A percentile compares a stretch with the other conserved stretches of the same genome.
Conservation (phyloP, 1,284 basidiomycete species). For the Retiboletus flavoniger region DNA sequence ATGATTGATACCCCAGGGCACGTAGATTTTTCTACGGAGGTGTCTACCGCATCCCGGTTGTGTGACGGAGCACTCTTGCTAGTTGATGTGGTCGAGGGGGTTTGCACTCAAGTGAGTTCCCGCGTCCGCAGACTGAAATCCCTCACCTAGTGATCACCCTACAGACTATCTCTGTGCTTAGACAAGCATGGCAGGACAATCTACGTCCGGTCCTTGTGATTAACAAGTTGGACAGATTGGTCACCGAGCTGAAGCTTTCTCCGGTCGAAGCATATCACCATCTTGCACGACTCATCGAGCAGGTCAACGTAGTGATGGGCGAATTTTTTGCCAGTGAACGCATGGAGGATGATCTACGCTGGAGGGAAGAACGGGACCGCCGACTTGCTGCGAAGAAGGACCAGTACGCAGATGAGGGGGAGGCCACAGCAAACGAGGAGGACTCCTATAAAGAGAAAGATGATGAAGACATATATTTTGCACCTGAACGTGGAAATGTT, state of each 20-base stretch:
- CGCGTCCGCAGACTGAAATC: neutral
- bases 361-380: slow-evolving; percentile 89
- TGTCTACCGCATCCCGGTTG: slow-evolving; percentile 89
- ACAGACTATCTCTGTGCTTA: slow-evolving; percentile 91
- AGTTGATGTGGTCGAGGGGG: slow-evolving; percentile 98
- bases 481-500: slow-evolving; percentile 94
- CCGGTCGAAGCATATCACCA: slow-evolving; percentile 96
- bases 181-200: slow-evolving; percentile 93
- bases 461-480: slow-evolving; percentile 97
- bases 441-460: slow-evolving; percentile 89
- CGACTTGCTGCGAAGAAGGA: slow-evolving; percentile 76
- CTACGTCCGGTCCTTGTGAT: slow-evolving; percentile 92
- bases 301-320: slow-evolving; percentile 98
- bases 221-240: slow-evolving; percentile 96
- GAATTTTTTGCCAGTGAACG: slow-evolving; percentile 92
- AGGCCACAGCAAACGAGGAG: slow-evolving; percentile 54
- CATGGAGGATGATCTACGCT: slow-evolving; percentile 96
- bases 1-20: slow-evolving; percentile 99
- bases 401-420: slow-evolving; percentile 62
- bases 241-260: slow-evolving; percentile 90
- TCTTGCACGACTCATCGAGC: slow-evolving; percentile 89
- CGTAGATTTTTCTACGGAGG: slow-evolving; percentile 97
- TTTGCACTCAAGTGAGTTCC: slow-evolving; percentile 86
- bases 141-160: neutral
- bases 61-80: slow-evolving; percentile 96